Base-by-base conservation (phyloP, 2,329 filamentous ascomycete genomes). In the Diplocarpon mali region DNA sequence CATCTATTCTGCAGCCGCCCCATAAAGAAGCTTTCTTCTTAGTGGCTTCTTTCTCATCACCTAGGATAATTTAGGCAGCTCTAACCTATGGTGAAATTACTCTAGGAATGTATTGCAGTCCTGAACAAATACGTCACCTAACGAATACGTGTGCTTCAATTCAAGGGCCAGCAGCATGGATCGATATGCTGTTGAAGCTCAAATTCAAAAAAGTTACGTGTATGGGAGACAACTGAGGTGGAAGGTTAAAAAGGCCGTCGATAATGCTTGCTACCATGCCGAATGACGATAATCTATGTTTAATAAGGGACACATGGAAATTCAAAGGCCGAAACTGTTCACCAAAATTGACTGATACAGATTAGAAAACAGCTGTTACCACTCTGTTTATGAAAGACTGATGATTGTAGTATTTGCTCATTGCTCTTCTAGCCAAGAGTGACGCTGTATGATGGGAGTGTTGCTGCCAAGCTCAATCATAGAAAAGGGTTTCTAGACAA, bases 131-230 rank as follows among this genome's bases (percentile, higher is more conserved):
- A n/a, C n/a, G n/a, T n/a, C n/a, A n/a, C n/a, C n/a, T n/a, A n/a
- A n/a, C n/a, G n/a, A n/a, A 48, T 48, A 42, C 46, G 36, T 41
- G 46, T 48, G 46, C 42, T 48, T 20, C 31, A 13, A 38, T 27
- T 20, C 29, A 38, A 35, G 16, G 49, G 40, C 50, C 48, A 53
- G 42, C 51, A 39, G 35, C 8, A 43, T 34, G 38, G 37, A 4
- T 7, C 7, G 4, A 24, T 24, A 24, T 24, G 20, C 20, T 3
- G 20, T 24, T 24, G 4, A 7, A 3, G 20, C 20, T 24, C 20
- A 4, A 20, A 52, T 52, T 52, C 46, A 46, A 6, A 11, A 34
- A 28, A 1, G n/a, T 3, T 28, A 39, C 38, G 16, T 38, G 44
- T 24, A 39, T 38, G 29, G 42, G 44, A 51, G 43, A 41, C 31